phyloP scores from a whole-genome alignment of 1,284 basidiomycete genomes.

The Pseudozyma sp. region DNA sequence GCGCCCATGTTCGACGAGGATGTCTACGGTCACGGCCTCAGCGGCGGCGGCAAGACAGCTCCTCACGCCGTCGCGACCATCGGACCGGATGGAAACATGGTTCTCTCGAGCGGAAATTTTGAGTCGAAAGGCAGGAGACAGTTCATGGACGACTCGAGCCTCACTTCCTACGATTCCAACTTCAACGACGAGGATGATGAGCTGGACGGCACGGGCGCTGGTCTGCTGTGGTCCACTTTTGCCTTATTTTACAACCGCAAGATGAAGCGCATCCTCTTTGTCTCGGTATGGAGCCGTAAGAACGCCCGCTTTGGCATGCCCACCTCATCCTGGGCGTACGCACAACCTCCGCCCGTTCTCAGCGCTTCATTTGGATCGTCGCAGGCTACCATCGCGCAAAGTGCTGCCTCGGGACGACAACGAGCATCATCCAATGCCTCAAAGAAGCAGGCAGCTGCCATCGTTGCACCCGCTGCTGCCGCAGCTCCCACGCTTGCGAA shows the following conservation, averaged over 20 bases:
- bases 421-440: slow-evolving; percentile 19
- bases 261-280: slow-evolving; percentile 88
- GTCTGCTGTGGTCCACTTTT: slow-evolving; percentile 93
- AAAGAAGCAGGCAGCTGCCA: slow-evolving; percentile 22
- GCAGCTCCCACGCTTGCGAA: slow-evolving; percentile 53
- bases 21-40: slow-evolving; percentile 54
- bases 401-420: slow-evolving; percentile 17
- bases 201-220: slow-evolving; percentile 74
- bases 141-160: slow-evolving; percentile 33
- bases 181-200: slow-evolving; percentile 73
- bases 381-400: slow-evolving; percentile 20
- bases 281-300: slow-evolving; percentile 91
- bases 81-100: slow-evolving; percentile 40
- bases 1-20: slow-evolving; percentile 68
- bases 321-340: slow-evolving; percentile 39
- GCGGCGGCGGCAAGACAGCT: slow-evolving; percentile 24
- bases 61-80: slow-evolving; percentile 38
- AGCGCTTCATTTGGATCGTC: slow-evolving; percentile 42
- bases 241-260: slow-evolving; percentile 97
- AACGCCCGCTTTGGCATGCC: slow-evolving; percentile 66
- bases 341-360: slow-evolving; percentile 39
- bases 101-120: slow-evolving; percentile 28
- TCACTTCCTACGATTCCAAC: slow-evolving; percentile 39
- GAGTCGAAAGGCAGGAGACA: slow-evolving; percentile 17
- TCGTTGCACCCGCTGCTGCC: slow-evolving; percentile 22